Conservation (phyloP, 2,329 filamentous ascomycete genomes). For the Colletotrichum acutatum region DNA sequence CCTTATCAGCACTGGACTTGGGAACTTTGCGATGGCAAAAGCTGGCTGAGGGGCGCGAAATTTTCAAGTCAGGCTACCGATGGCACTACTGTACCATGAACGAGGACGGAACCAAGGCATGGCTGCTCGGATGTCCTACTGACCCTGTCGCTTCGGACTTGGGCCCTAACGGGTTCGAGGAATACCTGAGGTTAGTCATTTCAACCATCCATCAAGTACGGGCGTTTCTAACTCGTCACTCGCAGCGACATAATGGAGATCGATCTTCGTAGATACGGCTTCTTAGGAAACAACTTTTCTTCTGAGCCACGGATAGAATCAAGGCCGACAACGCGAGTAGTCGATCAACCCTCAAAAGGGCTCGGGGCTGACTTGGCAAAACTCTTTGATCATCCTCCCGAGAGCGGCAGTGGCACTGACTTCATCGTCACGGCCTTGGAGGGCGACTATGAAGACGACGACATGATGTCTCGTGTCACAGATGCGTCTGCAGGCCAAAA, state of each 20-base stretch:
- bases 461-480: conserved; percentile 62
- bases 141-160: conserved; percentile 74
- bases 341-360: conserved; percentile 69
- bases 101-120: conserved; percentile 93
- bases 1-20: conserved; percentile 88
- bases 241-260: conserved; percentile 88
- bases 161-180: conserved; percentile 79
- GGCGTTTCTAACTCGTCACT: background rate
- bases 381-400: conserved; percentile 87
- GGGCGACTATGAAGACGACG: conserved; percentile 79
- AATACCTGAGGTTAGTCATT: conserved; percentile 78
- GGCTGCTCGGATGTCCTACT: conserved; percentile 92
- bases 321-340: conserved; percentile 59
- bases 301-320: conserved; percentile 63
- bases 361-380: conserved; percentile 87
- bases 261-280: conserved; percentile 89
- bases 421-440: conserved; percentile 90
- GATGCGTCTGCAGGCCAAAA: conserved; percentile 57
- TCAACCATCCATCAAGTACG: too few species aligned
- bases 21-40: conserved; percentile 93
- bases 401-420: conserved; percentile 87
- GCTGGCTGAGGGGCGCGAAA: conserved; percentile 91
- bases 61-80: conserved; percentile 90
- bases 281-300: conserved; percentile 81
- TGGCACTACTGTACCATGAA: conserved; percentile 99